A percentile compares a stretch with the other conserved stretches of the same genome.
Conservation (phyloP, 352 stramenopile species). For the Phytophthora sp. region DNA sequence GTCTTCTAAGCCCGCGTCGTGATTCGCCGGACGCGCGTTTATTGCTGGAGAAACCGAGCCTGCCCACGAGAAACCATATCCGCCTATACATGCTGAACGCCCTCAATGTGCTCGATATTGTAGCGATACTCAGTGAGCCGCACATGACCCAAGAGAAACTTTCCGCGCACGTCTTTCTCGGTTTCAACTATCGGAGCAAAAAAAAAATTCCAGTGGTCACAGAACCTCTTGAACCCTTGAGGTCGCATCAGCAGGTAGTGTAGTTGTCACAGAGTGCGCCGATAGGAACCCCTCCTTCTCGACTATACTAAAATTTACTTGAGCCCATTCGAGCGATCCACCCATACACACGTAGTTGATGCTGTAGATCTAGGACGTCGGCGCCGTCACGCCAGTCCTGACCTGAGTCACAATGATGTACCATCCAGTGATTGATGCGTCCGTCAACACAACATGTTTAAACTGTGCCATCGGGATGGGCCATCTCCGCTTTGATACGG, state of each 20-base stretch:
- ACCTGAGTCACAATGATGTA: constrained; percentile 3
- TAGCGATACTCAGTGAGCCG: not conserved
- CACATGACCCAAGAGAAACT: not conserved
- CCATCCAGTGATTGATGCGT: not conserved
- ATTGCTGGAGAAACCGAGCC: no score
- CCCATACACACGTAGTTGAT: not conserved
- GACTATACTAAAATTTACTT: not conserved
- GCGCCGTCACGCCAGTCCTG: not conserved
- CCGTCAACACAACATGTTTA: not conserved
- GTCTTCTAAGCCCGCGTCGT: not conserved
- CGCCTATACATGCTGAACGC: not conserved
- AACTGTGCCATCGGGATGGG: not conserved
- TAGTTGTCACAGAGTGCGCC: not conserved
- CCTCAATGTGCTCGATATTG: not conserved
- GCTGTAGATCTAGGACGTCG: not conserved
- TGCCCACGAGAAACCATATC: not conserved
- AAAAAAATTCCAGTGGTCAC: not conserved
- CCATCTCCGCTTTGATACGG: not conserved
- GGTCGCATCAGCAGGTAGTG: not conserved
- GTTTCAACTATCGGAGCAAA: not conserved
- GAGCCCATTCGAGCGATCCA: not conserved
- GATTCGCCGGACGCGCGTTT: no score
- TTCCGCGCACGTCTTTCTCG: not conserved
- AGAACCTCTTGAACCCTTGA: not conserved
- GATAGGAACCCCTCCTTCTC: not conserved